Conservation (phyloP, 2,329 filamentous ascomycete genomes). For the Neonectria sp. region DNA sequence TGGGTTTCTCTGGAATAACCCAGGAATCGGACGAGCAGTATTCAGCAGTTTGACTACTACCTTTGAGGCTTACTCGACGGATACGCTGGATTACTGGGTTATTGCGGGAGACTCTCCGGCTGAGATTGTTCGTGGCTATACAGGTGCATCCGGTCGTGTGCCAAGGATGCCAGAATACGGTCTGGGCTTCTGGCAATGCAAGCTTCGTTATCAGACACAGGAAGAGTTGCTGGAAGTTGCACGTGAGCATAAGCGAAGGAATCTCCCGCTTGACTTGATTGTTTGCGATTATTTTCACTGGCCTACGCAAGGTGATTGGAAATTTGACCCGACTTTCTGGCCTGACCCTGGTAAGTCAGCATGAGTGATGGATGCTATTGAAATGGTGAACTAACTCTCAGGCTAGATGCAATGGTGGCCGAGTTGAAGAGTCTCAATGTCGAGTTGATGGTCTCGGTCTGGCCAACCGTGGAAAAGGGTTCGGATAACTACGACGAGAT, state of each 20-base stretch:
- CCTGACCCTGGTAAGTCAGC: conserved; percentile 70
- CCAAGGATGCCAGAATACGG: conserved; percentile 80
- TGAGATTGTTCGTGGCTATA: conserved; percentile 71
- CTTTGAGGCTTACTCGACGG: conserved; percentile 73
- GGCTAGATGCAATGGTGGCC: conserved; percentile 70
- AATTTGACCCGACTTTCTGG: conserved; percentile 75
- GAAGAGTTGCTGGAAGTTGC: conserved; percentile 74
- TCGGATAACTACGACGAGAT: conserved; percentile 75
- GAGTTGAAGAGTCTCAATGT: conserved; percentile 72
- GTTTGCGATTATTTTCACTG: conserved; percentile 80
- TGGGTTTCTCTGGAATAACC: conserved; percentile 78
- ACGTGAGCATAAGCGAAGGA: conserved; percentile 68
- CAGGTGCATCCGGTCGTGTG: conserved; percentile 69
- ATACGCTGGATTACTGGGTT: conserved; percentile 74
- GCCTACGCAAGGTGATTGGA: conserved; percentile 78
- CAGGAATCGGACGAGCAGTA: conserved; percentile 72
- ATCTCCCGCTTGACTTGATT: conserved; percentile 75
- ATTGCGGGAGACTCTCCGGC: conserved; percentile 70
- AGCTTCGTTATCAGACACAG: conserved; percentile 76
- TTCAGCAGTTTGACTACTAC: conserved; percentile 73
- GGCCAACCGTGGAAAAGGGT: conserved; percentile 74
- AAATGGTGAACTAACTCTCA: neutral
- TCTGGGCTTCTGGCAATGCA: conserved; percentile 79
- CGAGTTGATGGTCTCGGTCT: conserved; percentile 79
- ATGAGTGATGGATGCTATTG: neutral